A percentile compares a stretch with the other conserved stretches of the same genome.
Conservation (phyloP, 306 rosid genomes). For the Leucaena leucocephala region DNA sequence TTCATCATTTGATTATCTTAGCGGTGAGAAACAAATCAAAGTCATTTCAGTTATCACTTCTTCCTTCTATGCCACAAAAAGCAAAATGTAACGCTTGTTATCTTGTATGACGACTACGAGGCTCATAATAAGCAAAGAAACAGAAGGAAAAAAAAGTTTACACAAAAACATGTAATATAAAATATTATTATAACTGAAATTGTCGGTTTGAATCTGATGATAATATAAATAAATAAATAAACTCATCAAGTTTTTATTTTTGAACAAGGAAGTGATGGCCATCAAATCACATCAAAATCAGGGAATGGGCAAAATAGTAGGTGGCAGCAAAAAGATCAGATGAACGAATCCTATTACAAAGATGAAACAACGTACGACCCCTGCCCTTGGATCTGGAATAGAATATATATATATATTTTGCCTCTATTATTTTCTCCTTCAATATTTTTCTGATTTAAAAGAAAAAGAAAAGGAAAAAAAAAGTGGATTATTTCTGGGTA, state of each 20-base stretch:
- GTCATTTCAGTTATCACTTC: not conserved
- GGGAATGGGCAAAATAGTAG: conserved; percentile 48
- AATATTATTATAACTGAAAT: not conserved
- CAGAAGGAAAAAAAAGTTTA: no score
- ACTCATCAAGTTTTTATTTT: not conserved
- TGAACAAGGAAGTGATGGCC: conserved; percentile 36
- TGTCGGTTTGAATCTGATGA: not conserved
- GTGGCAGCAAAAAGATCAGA: conserved; percentile 21
- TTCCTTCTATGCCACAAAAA: not conserved
- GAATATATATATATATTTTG: not conserved
- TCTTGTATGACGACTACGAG: not conserved
- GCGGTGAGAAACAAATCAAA: not conserved
- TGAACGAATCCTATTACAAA: not conserved
- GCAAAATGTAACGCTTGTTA: not conserved
- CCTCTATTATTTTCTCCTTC: not conserved
- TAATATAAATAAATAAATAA: not conserved
- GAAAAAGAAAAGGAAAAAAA: not conserved
- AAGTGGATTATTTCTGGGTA: not conserved
- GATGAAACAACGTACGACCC: conserved; percentile 33
- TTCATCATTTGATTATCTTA: not conserved
- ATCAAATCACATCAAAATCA: conserved; percentile 65
- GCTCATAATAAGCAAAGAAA: not conserved
- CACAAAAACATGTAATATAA: not conserved
- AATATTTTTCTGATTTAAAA: not conserved
- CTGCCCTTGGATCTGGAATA: conserved; percentile 40